Percentiles rank a stretch among this genome's conserved stretches.
phyloP scores from a whole-genome alignment of 192 early-diverging fungal species.

The Podila horticola region DNA sequence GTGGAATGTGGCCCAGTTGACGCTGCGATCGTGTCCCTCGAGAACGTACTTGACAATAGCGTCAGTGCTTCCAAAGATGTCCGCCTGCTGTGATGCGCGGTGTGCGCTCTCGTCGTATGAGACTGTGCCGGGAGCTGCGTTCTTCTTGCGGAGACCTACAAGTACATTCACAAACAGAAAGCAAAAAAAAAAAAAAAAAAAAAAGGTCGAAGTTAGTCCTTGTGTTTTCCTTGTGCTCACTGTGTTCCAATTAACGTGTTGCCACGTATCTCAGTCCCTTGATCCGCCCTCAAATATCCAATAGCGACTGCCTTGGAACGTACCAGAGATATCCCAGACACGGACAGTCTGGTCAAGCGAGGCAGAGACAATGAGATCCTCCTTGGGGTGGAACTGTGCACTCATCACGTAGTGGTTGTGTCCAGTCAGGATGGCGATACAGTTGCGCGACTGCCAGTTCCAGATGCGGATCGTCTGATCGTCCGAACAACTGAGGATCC shows the following conservation, averaged over 20 bases:
- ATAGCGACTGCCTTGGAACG: slow-evolving; percentile 6
- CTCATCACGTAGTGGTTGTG: slow-evolving; percentile 99
- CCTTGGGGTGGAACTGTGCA: slow-evolving; percentile 98
- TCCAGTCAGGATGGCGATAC: slow-evolving; percentile 96
- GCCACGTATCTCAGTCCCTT: too few species aligned
- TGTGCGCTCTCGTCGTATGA: slow-evolving; percentile 62
- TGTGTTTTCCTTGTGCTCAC: too few species aligned
- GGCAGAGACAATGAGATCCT: slow-evolving; percentile 96
- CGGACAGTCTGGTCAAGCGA: slow-evolving; percentile 97
- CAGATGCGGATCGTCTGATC: slow-evolving; percentile 99
- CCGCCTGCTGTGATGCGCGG: slow-evolving; percentile 76
- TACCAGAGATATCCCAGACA: slow-evolving; percentile 99
- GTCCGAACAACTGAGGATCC: slow-evolving; percentile 97
- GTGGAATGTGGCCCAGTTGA: slow-evolving; percentile 99
- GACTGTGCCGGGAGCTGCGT: slow-evolving; percentile 71
- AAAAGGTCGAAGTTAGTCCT: too few species aligned
- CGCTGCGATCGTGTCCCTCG: slow-evolving; percentile 96
- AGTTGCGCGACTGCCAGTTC: slow-evolving; percentile 99
- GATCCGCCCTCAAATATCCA: too few species aligned
- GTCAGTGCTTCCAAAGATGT: slow-evolving; percentile 97
- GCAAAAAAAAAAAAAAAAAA: too few species aligned
- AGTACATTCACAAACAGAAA: too few species aligned
- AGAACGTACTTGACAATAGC: slow-evolving; percentile 98
- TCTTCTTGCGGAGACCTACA: slow-evolving; percentile 83
- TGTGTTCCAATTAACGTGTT: too few species aligned